Evolutionary conservation across 1,139 yeast genomes (phyloP).

Genomic region (Magnusiomyces tetraspermus): DNA sequence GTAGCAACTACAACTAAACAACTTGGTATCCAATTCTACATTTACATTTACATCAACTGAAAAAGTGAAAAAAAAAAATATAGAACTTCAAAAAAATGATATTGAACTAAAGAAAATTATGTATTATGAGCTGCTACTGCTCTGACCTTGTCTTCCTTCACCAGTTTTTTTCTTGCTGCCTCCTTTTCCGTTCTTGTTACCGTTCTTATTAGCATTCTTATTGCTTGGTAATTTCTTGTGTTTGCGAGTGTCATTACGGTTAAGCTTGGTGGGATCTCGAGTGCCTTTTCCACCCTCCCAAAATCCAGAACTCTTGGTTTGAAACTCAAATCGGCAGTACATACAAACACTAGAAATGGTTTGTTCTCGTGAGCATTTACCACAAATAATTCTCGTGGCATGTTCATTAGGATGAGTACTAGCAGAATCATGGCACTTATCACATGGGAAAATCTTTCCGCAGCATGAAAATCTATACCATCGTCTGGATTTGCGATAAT

Average conservation of each 20-base stretch:
- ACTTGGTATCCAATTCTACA: no score
- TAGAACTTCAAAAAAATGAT: background rate
- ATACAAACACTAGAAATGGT: slow-evolving; percentile 30
- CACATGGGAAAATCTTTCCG: slow-evolving; percentile 36
- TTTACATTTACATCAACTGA: no score
- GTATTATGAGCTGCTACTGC: background rate
- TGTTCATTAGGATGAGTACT: slow-evolving; percentile 33
- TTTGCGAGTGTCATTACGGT: slow-evolving; percentile 36
- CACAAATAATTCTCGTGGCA: slow-evolving; percentile 37
- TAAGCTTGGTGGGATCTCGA: slow-evolving; percentile 34
- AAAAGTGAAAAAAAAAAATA: no score
- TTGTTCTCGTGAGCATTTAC: slow-evolving; percentile 38
- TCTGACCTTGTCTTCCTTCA: background rate
- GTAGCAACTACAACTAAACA: no score
- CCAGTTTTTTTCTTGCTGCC: background rate
- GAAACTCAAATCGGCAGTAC: slow-evolving; percentile 32
- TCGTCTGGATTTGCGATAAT: slow-evolving; percentile 35
- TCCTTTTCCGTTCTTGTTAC: background rate
- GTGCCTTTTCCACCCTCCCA: slow-evolving; percentile 42
- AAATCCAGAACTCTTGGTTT: slow-evolving; percentile 30
- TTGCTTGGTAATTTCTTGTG: slow-evolving; percentile 24
- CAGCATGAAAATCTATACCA: slow-evolving; percentile 40
- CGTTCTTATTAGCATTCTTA: background rate
- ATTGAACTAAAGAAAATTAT: background rate
- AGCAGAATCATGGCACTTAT: slow-evolving; percentile 35